Conservation (phyloP, 257 asterid genomes). For the Linaria vulgaris region DNA sequence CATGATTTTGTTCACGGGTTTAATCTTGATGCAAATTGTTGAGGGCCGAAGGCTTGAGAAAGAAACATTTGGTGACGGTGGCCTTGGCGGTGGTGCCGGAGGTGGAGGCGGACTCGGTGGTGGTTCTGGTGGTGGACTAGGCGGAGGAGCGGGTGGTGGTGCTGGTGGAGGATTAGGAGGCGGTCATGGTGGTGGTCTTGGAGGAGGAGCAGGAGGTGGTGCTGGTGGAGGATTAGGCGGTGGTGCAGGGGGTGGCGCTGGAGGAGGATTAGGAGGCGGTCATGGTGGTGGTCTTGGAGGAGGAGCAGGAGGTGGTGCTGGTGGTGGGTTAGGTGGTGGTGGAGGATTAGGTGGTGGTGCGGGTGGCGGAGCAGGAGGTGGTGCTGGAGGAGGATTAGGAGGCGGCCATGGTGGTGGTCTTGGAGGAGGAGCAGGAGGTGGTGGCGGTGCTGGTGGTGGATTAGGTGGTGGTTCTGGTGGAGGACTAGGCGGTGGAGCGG, state of each 20-base stretch:
- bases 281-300: neutral
- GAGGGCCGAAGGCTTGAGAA: slow-evolving; percentile 10
- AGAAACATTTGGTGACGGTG: neutral
- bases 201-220: slow-evolving; percentile 8
- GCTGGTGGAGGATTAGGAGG: neutral
- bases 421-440: slow-evolving; percentile 8
- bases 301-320: slow-evolving; percentile 2
- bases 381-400: neutral
- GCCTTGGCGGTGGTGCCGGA: neutral
- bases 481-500: neutral
- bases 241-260: neutral
- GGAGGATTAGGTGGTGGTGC: neutral
- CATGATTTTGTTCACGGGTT: slow-evolving; percentile 2
- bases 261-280: neutral
- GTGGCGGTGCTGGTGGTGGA: neutral
- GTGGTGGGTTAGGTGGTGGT: neutral
- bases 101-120: neutral
- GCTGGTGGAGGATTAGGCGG: neutral
- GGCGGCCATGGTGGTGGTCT: neutral
- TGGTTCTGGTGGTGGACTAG: neutral
- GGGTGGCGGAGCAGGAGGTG: neutral
- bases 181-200: neutral
- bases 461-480: neutral
- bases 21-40: slow-evolving; percentile 1
- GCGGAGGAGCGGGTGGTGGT: slow-evolving; percentile 7